Conservation (phyloP, 306 rosid genomes). For the Boehmeria nivea region DNA sequence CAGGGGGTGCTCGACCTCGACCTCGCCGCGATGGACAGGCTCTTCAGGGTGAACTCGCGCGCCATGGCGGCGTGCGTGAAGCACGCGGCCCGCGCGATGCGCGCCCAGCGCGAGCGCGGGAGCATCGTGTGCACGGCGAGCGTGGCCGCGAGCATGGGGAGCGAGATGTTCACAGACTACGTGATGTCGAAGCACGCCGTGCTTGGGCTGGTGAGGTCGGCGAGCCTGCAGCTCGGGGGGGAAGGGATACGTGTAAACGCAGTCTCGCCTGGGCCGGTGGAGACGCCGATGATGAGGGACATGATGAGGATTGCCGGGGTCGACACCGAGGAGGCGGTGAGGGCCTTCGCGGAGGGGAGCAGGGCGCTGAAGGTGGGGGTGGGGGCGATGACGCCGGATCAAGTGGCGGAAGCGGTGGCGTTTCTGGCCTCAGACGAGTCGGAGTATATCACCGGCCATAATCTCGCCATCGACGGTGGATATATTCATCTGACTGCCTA, state of each 20-base stretch:
- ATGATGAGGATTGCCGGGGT: too few relatives aligned
- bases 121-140: too few relatives aligned
- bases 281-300: conserved; percentile 3
- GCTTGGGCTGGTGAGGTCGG: conserved; percentile 26
- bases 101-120: conserved; percentile 42
- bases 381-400: neutral
- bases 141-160: neutral
- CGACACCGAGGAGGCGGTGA: too few relatives aligned
- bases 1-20: conserved; percentile 39
- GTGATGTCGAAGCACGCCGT: too few relatives aligned
- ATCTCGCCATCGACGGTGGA: conserved; percentile 17
- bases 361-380: too few relatives aligned
- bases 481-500: neutral
- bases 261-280: conserved; percentile 26
- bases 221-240: conserved; percentile 25
- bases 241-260: conserved; percentile 30
- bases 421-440: too few relatives aligned
- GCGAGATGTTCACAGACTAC: neutral
- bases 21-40: conserved; percentile 19
- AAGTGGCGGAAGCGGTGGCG: conserved; percentile 25
- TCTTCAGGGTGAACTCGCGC: conserved; percentile 22
- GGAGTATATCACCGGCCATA: conserved; percentile 12
- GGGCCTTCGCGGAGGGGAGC: conserved; percentile 14
- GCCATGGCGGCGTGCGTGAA: conserved; percentile 49
- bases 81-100: conserved; percentile 52